Conservation (phyloP, 345 rosid species). For the Corchorus olitorius region DNA sequence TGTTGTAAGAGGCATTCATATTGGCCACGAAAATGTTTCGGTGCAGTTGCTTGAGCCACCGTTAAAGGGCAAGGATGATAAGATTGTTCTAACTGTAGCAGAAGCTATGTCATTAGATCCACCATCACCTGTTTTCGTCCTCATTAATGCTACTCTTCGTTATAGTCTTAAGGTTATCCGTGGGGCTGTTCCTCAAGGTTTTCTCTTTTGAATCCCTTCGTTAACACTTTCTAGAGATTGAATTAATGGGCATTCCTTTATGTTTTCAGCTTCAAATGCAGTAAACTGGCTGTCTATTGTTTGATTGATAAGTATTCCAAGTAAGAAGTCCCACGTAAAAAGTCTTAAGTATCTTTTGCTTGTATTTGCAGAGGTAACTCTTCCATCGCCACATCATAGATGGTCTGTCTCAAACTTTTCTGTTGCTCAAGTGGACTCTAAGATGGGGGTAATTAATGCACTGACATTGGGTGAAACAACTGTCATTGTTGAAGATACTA, state of each 20-base stretch:
- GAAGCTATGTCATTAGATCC: conserved; percentile 96
- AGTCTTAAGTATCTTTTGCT: conserved; percentile 24
- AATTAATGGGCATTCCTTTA: conserved; percentile 1
- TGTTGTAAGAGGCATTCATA: conserved; percentile 78
- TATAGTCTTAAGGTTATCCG: conserved; percentile 78
- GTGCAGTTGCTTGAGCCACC: conserved; percentile 81
- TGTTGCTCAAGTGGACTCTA: conserved; percentile 71
- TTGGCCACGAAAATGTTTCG: conserved; percentile 86
- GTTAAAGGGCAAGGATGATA: conserved; percentile 60
- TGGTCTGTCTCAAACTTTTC: conserved; percentile 78
- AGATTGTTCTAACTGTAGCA: conserved; percentile 84
- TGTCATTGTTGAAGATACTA: conserved; percentile 78
- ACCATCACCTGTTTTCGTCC: conserved; percentile 83
- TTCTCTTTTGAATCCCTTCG: conserved; percentile 22
- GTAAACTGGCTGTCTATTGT: conserved; percentile 8
- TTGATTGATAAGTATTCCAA: conserved; percentile 21
- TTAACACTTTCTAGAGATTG: conserved; percentile 2
- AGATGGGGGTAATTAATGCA: conserved; percentile 59
- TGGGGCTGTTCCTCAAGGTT: conserved; percentile 84
- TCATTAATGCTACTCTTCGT: conserved; percentile 73
- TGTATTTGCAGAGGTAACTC: conserved; percentile 62
- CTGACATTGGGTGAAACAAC: conserved; percentile 70
- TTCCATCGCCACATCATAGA: conserved; percentile 77
- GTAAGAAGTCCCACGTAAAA: background rate
- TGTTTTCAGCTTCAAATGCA: conserved; percentile 6